Evolutionary conservation across 2,329 filamentous ascomycete species (phyloP).

Genomic region (Arthroderma sp.): DNA sequence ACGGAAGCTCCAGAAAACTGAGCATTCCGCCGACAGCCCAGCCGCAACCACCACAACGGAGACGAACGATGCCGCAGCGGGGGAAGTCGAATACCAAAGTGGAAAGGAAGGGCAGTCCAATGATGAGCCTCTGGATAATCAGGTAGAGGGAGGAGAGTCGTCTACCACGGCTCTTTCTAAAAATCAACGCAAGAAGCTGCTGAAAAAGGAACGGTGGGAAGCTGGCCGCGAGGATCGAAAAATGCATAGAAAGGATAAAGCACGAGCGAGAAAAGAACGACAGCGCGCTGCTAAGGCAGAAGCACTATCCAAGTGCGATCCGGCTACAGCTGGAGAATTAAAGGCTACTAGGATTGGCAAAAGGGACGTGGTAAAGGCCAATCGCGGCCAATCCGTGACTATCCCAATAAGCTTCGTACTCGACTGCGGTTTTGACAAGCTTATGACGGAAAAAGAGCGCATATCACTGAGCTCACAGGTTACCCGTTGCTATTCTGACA

Average conservation of each 20-base stretch:
- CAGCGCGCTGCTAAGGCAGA: conserved; percentile 30
- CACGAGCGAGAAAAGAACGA: conserved; percentile 39
- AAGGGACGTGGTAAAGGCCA: conserved; percentile 10
- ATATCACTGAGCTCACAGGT: conserved; percentile 74
- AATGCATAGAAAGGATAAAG: conserved; percentile 44
- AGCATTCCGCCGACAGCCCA: conserved; percentile 14
- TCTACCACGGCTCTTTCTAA: conserved; percentile 51
- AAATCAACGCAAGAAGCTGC: conserved; percentile 69
- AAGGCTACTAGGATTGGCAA: conserved; percentile 10
- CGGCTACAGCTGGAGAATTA: conserved; percentile 14
- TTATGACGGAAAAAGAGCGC: conserved; percentile 78
- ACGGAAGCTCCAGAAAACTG: conserved; percentile 42
- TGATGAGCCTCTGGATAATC: neutral
- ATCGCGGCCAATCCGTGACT: conserved; percentile 33
- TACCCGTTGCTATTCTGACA: conserved; percentile 80
- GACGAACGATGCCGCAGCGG: conserved; percentile 4
- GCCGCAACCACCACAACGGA: neutral
- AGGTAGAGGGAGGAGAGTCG: neutral
- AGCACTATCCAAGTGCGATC: conserved; percentile 12
- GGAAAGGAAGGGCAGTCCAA: neutral
- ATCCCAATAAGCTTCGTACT: conserved; percentile 71
- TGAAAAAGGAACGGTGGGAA: conserved; percentile 62
- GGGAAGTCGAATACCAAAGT: neutral
- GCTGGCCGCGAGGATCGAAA: conserved; percentile 50
- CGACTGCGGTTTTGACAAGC: conserved; percentile 81